Base-by-base conservation (phyloP, 163 green algal species). In the Chlorella variabilis region DNA sequence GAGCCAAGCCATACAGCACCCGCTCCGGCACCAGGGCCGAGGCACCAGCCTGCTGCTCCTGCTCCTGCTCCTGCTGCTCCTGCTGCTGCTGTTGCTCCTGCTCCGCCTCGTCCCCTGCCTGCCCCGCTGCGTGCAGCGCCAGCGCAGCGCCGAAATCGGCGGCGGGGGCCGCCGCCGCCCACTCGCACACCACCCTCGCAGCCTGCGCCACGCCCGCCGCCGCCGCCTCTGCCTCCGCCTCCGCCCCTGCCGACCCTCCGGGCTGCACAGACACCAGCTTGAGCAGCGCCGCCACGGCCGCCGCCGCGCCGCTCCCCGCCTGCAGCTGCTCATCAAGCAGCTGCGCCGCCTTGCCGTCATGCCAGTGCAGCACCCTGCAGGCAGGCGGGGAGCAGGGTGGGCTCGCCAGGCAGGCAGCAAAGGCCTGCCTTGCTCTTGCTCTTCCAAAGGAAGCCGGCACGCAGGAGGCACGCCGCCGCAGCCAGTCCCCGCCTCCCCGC, bases 291-390 rank as follows among this genome's bases (percentile, higher is more conserved):
- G 33, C 45, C 25, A 36, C 48, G 29, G 63, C 63, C 15, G 36
- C 45, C n/a, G 63, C 54, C 3, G 38, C 39, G 56, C 73, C 58
- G 73, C 38, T 31, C 54, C 73, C 73, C 0, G 38, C 38, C 36
- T 18, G 45, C 33, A 67, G 63, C 48, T 82, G 76, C 6, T 27
- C 25, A 31, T 82, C 76, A 25, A 82, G 48, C 33, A 82, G 76
- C 36, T 82, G 63, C 48, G 70, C 25, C 31, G 76, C 76, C 20
- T 75, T 75, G 33, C n/a, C 49, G 39, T 82, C 76, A 21, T 66
- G 45, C 63, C 48, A 67, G 36, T 34, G 49, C 27, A 82, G 76
- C 63, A 82, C 76, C 63, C 76, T 82, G 76, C 45, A 58, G 48
- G n/a, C 34, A 63, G 36, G 27, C n/a, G n/a, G n/a, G n/a, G n/a